Conservation (phyloP, 1,284 basidiomycete genomes). For the Rhodotorula sp. region DNA sequence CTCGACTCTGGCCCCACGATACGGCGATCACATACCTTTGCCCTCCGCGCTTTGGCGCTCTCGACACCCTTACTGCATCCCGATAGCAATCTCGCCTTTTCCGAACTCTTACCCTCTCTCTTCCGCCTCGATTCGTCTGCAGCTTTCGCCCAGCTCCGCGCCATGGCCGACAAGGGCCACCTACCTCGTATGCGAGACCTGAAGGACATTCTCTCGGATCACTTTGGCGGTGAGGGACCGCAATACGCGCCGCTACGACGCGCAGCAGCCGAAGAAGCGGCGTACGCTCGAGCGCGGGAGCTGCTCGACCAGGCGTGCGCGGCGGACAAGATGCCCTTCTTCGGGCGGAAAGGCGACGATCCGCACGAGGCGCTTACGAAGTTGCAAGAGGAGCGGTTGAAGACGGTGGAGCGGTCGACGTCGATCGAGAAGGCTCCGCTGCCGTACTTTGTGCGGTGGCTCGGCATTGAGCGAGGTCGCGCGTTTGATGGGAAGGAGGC, state of each 20-base stretch:
- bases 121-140: background rate
- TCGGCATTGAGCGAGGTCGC: background rate
- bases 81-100: background rate
- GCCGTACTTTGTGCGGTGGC: conserved; percentile 23
- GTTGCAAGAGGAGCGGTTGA: conserved; percentile 21
- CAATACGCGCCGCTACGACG: background rate
- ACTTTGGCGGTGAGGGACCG: background rate
- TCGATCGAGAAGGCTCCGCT: conserved; percentile 13
- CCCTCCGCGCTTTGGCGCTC: background rate
- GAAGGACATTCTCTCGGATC: background rate
- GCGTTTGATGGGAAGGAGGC: background rate
- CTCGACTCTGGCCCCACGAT: too few species aligned
- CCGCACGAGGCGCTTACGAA: conserved; percentile 17
- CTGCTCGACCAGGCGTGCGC: conserved; percentile 34
- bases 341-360: background rate
- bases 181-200: background rate
- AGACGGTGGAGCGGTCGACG: conserved; percentile 21
- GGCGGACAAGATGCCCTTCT: background rate
- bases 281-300: conserved; percentile 22
- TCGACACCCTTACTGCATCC: background rate
- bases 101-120: background rate
- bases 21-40: too few species aligned
- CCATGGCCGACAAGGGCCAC: background rate
- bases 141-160: background rate
- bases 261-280: conserved; percentile 7